These are phyloP conservation scores for Penicillium atrosanguineum DNA, from an alignment of 495 filamentous ascomycete species.

Conservation along the genomic window DNA sequence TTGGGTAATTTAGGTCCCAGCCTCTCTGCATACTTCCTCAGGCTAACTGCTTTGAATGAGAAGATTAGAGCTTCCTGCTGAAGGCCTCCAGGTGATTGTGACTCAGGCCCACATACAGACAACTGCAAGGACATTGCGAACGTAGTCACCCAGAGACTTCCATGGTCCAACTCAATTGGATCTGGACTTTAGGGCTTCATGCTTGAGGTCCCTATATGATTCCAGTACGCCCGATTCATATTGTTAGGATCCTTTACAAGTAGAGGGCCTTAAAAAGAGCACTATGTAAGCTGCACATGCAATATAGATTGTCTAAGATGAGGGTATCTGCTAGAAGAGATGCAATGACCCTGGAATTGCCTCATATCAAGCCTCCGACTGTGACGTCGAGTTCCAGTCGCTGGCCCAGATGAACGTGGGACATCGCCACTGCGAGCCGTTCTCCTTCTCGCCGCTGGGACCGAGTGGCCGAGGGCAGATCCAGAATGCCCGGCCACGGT, in stretches of 20 bases:
- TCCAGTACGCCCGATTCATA: neutral
- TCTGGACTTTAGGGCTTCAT: neutral
- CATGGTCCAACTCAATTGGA: neutral
- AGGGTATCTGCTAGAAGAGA: neutral
- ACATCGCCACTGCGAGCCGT: conserved; percentile 79
- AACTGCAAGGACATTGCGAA: too few species aligned
- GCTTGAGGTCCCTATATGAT: neutral
- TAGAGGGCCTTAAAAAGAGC: neutral
- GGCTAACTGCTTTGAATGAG: neutral
- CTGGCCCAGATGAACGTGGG: conserved; percentile 88
- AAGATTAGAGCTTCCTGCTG: neutral
- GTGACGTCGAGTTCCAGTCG: conserved; percentile 60
- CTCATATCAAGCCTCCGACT: conserved; percentile 7
- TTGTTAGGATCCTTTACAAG: too few species aligned
- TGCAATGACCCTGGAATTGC: neutral
- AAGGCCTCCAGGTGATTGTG: neutral
- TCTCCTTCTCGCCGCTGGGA: conserved; percentile 78
- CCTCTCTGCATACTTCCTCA: neutral
- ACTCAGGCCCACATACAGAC: too few species aligned
- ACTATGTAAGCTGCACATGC: neutral
- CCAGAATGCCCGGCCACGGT: conserved; percentile 83
- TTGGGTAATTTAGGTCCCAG: neutral
- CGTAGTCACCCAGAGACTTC: neutral
- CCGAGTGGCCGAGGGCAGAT: conserved; percentile 80
- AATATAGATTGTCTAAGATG: neutral